Evolutionary conservation across 306 rosid genomes (phyloP), one percentile per base, ranked within the genome.

Genomic region (Cucumis melo): DNA sequence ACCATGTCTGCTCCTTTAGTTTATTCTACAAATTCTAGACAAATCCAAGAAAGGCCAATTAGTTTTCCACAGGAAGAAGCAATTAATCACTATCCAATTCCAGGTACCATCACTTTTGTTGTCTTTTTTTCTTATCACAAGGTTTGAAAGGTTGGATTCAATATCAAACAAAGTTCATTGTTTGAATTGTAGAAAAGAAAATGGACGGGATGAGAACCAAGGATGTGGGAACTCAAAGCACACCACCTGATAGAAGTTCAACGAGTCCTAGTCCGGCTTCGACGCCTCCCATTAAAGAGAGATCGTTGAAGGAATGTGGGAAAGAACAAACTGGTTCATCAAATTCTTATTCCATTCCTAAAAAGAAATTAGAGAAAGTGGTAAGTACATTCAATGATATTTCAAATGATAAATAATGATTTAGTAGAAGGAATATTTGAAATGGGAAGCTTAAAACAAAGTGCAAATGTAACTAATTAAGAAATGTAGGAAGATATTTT

Each of bases 191-290:
- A 78, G 79, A 85, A 91, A 96, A 86, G 73, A 84, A 78, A 71
- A 81, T 74, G 48, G 91, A 90, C 61, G 91, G 80, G 57, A 85
- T 80, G 82, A 94, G 86, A 79, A 94, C 87, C 46, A 90, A 87
- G 78, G 93, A 94, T 84, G 95, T 86, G 24, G 93, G 93, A 24
- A 92, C 89, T 86, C 96, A 92, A 83, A 92, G 92, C 79, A 87
- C 92, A 21, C 87, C 90, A 55, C 82, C 85, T 24, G 81, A 59
- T 64, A 81, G 79, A 54, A 88, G 92, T 79, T 87, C 93, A 82
- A 84, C 86, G 80, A 88, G 88, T 76, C 84, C 83, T 41, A 87
- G 84, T 80, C 84, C 85, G 71, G 82, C 80, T 81, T 86, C 93
- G 41, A 90, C 96, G 41, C 91, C 97, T 74, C 75, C 92, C 65